Percentiles rank a stretch among this genome's conserved stretches.
phyloP scores from a whole-genome alignment of 106 monocot genomes.

The Phalaenopsis aphrodite region DNA sequence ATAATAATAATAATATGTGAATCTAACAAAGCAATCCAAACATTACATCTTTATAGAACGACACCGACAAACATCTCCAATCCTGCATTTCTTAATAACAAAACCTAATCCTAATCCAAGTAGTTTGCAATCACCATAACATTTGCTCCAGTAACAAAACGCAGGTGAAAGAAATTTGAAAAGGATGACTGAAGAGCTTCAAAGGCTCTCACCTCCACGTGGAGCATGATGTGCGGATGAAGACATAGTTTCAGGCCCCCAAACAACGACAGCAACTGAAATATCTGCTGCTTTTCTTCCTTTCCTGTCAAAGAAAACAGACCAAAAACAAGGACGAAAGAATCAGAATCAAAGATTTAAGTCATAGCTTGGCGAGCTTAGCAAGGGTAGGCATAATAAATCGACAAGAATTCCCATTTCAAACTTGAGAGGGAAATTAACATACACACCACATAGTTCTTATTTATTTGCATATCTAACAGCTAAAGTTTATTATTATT shows the following conservation, averaged over 20 bases:
- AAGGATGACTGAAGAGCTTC: neutral
- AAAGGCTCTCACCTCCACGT: neutral
- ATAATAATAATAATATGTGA: neutral
- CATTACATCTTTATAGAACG: neutral
- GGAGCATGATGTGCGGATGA: neutral
- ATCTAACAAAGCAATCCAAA: neutral
- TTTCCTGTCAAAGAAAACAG: neutral
- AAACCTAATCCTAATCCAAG: neutral
- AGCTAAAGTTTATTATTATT: too few species aligned
- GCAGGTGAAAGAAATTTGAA: neutral
- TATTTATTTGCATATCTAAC: too few species aligned
- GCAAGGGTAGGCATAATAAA: too few species aligned
- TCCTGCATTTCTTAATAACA: neutral
- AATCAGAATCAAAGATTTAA: neutral
- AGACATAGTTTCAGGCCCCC: neutral
- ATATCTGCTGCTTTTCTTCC: slow-evolving; percentile 1
- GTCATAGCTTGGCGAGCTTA: too few species aligned
- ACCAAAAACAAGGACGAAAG: neutral
- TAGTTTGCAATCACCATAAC: neutral
- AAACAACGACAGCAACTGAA: slow-evolving; percentile 7
- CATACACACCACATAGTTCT: too few species aligned
- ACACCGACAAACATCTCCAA: neutral
- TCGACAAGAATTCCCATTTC: too few species aligned
- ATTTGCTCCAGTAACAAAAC: too few species aligned
- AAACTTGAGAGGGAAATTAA: too few species aligned